Percentiles rank a stretch among this genome's conserved stretches.
phyloP scores from a whole-genome alignment of 2,329 filamentous ascomycete genomes.

The Monosporascus sp. region DNA sequence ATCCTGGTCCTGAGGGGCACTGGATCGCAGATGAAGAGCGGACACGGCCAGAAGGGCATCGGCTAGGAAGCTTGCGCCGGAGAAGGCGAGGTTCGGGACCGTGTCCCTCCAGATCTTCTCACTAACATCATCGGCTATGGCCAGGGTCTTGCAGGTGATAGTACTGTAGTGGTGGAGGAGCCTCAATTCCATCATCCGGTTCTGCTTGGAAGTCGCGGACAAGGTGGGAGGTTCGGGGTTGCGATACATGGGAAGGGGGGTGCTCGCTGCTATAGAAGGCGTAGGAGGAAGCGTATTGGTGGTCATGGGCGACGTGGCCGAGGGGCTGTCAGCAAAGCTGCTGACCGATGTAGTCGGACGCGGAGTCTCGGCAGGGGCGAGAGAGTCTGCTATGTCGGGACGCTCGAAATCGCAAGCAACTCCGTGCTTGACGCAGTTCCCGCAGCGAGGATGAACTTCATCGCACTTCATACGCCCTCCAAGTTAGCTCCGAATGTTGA shows the following conservation, averaged over 20 bases:
- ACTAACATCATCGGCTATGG: conserved; percentile 44
- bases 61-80: conserved; percentile 51
- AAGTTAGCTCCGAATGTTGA: background rate
- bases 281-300: conserved; percentile 19
- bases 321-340: conserved; percentile 22
- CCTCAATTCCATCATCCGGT: conserved; percentile 53
- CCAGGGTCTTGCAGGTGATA: conserved; percentile 54
- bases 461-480: conserved; percentile 47
- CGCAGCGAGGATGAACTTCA: conserved; percentile 59
- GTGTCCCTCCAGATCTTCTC: conserved; percentile 55
- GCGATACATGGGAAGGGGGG: conserved; percentile 29
- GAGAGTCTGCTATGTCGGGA: conserved; percentile 40
- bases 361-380: conserved; percentile 33
- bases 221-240: conserved; percentile 29
- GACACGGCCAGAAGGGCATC: conserved; percentile 61
- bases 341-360: conserved; percentile 19
- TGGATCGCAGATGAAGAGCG: conserved; percentile 55
- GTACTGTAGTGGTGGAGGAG: conserved; percentile 62
- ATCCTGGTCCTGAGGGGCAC: conserved; percentile 51
- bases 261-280: conserved; percentile 17
- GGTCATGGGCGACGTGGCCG: conserved; percentile 1
- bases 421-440: conserved; percentile 63
- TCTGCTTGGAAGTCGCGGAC: conserved; percentile 29
- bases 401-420: conserved; percentile 61
- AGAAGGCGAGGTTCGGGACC: conserved; percentile 57